phyloP scores from a whole-genome alignment of 1,284 basidiomycete species.

The Cystobasidium slooffiae region DNA sequence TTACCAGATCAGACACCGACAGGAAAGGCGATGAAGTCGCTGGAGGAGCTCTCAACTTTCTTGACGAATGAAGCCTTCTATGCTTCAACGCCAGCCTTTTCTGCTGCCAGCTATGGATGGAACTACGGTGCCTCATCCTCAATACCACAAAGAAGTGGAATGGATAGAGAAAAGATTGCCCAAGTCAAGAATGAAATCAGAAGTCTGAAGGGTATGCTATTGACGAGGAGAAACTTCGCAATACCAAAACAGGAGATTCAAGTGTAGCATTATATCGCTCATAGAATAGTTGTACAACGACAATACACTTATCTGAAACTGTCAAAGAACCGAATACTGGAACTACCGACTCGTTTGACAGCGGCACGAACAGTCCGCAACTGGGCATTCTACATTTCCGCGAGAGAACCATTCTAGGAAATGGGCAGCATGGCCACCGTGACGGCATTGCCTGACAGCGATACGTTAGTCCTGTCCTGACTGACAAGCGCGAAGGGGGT shows the following conservation, averaged over 20 bases:
- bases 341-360: constrained; percentile 22
- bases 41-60: constrained; percentile 32
- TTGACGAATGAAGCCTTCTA: constrained; percentile 42
- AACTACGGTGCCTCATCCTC: constrained; percentile 16
- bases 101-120: constrained; percentile 30
- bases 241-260: constrained; percentile 15
- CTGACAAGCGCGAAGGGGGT: too few relatives aligned
- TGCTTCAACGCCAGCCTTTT: constrained; percentile 31
- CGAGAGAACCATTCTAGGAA: constrained; percentile 52
- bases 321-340: too few relatives aligned
- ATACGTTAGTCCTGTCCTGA: background rate
- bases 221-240: constrained; percentile 43
- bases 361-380: constrained; percentile 47
- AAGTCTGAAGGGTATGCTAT: constrained; percentile 35
- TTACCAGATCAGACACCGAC: constrained; percentile 22
- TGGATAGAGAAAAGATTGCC: constrained; percentile 36
- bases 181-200: constrained; percentile 43
- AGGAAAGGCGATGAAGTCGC: constrained; percentile 16
- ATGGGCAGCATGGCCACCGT: constrained; percentile 52
- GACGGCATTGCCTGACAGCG: constrained; percentile 49
- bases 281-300: background rate
- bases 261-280: background rate
- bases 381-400: constrained; percentile 44
- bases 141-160: constrained; percentile 27
- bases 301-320: background rate